These are phyloP conservation scores for Eucalyptus albens DNA, from an alignment of 345 rosid species.

Conservation along the genomic window DNA sequence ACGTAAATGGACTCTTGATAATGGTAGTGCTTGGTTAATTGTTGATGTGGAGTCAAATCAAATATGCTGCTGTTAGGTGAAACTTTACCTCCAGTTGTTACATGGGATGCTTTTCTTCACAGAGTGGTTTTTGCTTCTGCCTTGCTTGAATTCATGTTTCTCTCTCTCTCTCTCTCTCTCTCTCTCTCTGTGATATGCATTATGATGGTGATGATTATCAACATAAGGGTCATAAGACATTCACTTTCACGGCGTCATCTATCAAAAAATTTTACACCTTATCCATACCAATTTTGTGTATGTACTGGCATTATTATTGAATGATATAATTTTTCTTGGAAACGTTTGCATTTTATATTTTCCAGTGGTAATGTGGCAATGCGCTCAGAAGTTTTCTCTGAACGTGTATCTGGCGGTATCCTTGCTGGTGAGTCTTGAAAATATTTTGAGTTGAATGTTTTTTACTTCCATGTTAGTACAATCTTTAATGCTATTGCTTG, in stretches of 20 bases:
- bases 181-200: neutral
- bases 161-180: neutral
- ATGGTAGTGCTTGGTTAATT: neutral
- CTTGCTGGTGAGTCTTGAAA: constrained; percentile 65
- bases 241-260: neutral
- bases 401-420: constrained; percentile 75
- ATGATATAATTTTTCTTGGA: neutral
- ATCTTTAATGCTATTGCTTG: neutral
- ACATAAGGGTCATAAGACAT: neutral
- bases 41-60: neutral
- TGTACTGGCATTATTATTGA: neutral
- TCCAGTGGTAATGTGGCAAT: constrained; percentile 82
- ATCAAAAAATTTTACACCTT: neutral
- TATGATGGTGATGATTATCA: neutral
- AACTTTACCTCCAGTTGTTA: neutral
- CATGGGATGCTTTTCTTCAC: neutral
- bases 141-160: neutral
- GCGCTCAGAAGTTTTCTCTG: constrained; percentile 31
- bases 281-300: neutral
- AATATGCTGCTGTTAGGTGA: neutral
- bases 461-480: neutral
- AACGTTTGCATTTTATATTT: constrained; percentile 1
- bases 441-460: neutral
- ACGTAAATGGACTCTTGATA: neutral
- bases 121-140: neutral